Base-by-base conservation (phyloP, 495 filamentous ascomycete genomes). In the Pyrenopolyporus hunteri region DNA sequence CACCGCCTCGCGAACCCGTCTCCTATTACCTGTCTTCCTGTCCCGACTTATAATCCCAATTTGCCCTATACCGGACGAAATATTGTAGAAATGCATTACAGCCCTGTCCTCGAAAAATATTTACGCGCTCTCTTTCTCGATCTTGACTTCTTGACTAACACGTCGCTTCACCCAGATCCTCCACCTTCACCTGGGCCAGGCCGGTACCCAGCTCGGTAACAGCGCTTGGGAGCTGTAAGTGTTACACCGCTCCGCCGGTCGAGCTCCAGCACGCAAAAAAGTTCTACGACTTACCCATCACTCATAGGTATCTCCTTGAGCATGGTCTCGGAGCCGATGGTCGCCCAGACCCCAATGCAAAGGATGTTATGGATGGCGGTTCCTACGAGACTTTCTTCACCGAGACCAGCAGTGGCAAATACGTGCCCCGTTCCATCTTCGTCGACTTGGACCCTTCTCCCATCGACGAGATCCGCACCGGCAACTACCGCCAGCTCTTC, bases 191-290 rank as follows among this genome's bases (percentile, higher is more conserved):
- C 85, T 96, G 72, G 92, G 92, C 80, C 92, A 96, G 82, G 92
- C 92, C 79, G 92, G 92, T 79, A 85, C 83, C 59, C 92, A 96
- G 88, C 87, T 96, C 46, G 92, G 92, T 71, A 94, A 93, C 82
- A 91, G 88, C 73, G 91, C 91, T 58, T 96, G 92, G 92, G 92
- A 96, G 78, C 86, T 96, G 91, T 93, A 86, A 70, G 89, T 83
- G 42, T 39, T 64, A 73, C 78, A 80, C 78, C 79, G 80, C 78
- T 49, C 17, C 23, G 11, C 22, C 33, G 32, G 11, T 33, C 29
- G 14, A 56, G 19, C 17, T 40, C 23, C 42, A 0, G n/a, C n/a
- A 28, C 5, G 5, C 47, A 26, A 23, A 43, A 46, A 11, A 23
- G 10, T n/a, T 35, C 17, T 43, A 35, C 11, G 8, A 14, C 57